Conservation (phyloP, 148 eudicot species). For the Chenopodium formosanum region DNA sequence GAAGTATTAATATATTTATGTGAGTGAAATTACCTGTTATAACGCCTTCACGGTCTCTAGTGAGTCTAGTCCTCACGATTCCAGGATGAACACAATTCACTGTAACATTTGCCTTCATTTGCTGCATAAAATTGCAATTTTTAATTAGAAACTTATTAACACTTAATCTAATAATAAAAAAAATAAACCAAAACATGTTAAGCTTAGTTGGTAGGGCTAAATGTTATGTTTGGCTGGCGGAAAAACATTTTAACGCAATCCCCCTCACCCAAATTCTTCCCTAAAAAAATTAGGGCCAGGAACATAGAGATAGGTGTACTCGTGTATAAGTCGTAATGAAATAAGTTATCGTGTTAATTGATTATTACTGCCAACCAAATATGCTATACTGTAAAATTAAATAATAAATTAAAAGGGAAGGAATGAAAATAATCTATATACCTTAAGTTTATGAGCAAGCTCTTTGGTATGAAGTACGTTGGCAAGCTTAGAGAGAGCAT, state of each 20-base stretch:
- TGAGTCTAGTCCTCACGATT: slow-evolving; percentile 84
- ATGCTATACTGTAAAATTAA: too few species aligned
- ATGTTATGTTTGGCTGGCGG: too few species aligned
- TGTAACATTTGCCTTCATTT: slow-evolving; percentile 78
- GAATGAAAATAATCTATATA: slow-evolving; percentile 7
- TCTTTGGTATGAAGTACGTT: slow-evolving; percentile 86
- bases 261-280: too few species aligned
- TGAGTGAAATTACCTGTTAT: slow-evolving; percentile 42
- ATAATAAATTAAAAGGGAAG: too few species aligned
- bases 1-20: background rate
- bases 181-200: background rate
- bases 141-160: background rate
- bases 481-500: slow-evolving; percentile 91
- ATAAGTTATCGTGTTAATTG: too few species aligned
- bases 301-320: too few species aligned
- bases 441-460: slow-evolving; percentile 64
- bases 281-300: too few species aligned
- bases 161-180: too few species aligned
- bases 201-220: too few species aligned
- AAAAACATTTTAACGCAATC: too few species aligned
- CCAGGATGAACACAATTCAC: slow-evolving; percentile 92
- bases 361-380: background rate
- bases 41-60: slow-evolving; percentile 72
- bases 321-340: too few species aligned
- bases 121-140: slow-evolving; percentile 31